Conservation (phyloP, 1,284 basidiomycete species). For the Ustilago shanxiensis region DNA sequence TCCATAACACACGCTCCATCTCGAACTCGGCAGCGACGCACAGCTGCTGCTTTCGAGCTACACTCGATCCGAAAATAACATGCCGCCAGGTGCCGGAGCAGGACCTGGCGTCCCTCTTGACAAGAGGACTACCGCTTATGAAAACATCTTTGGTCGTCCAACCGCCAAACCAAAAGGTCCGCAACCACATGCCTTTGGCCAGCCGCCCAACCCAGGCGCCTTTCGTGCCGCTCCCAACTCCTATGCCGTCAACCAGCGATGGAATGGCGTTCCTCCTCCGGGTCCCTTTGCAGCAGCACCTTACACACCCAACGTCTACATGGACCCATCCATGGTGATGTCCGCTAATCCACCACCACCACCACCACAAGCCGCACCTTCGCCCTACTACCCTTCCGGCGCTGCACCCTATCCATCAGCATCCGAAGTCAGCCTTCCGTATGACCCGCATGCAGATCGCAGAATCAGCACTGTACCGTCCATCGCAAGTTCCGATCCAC, state of each 20-base stretch:
- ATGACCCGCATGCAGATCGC: constrained; percentile 34
- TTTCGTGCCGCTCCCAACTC: constrained; percentile 44
- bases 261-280: constrained; percentile 32
- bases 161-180: constrained; percentile 62
- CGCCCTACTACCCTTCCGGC: constrained; percentile 32
- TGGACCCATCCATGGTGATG: constrained; percentile 31
- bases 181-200: constrained; percentile 36
- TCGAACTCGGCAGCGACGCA: neutral
- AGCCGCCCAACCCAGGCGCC: constrained; percentile 13
- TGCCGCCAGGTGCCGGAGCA: constrained; percentile 41
- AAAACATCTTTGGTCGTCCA: constrained; percentile 67
- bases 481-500: constrained; percentile 27
- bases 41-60: neutral
- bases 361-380: constrained; percentile 8
- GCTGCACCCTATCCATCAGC: constrained; percentile 16
- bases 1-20: neutral
- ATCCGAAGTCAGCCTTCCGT: constrained; percentile 10
- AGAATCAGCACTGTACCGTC: constrained; percentile 39
- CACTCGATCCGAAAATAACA: constrained; percentile 14
- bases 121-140: constrained; percentile 66
- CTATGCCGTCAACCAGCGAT: constrained; percentile 45
- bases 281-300: constrained; percentile 19
- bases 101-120: constrained; percentile 53
- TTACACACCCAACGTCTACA: constrained; percentile 26
- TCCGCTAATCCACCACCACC: constrained; percentile 11